Evolutionary conservation across 805 yeast species (phyloP).

Genomic region (Yarrowia alimentaria): DNA sequence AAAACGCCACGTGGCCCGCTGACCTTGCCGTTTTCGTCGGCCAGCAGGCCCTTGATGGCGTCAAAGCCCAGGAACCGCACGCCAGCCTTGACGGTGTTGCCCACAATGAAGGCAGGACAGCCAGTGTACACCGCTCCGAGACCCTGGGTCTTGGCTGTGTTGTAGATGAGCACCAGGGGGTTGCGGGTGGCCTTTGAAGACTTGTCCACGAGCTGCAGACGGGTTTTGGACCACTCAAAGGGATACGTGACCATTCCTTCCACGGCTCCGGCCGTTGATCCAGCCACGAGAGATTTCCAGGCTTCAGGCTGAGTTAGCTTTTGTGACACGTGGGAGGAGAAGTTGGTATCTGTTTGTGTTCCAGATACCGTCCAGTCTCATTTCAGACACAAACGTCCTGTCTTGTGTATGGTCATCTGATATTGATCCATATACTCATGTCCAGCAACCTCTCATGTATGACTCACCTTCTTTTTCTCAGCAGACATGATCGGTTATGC

Average conservation of each 20-base stretch:
- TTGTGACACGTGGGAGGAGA: too few species aligned
- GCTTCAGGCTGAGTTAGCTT: conserved; percentile 34
- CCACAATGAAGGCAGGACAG: conserved; percentile 94
- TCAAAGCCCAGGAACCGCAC: conserved; percentile 93
- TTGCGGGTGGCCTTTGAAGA: conserved; percentile 58
- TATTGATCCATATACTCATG: too few species aligned
- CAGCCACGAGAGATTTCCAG: conserved; percentile 45
- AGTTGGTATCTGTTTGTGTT: too few species aligned
- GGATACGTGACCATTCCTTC: conserved; percentile 94
- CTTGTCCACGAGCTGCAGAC: conserved; percentile 64
- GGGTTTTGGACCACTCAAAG: conserved; percentile 93
- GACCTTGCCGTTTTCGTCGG: conserved; percentile 81
- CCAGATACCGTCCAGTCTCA: too few species aligned
- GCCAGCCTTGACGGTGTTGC: conserved; percentile 95
- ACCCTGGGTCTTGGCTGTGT: conserved; percentile 76
- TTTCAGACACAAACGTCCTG: too few species aligned
- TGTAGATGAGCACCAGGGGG: conserved; percentile 77
- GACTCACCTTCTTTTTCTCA: too few species aligned
- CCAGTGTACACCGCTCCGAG: conserved; percentile 80
- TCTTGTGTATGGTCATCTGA: too few species aligned
- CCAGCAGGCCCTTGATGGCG: conserved; percentile 69
- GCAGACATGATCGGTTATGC: too few species aligned
- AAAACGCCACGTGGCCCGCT: conserved; percentile 88
- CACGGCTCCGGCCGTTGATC: conserved; percentile 47
- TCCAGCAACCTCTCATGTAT: too few species aligned